phyloP scores from a whole-genome alignment of 768 basidiomycete species.

The Tephrocybe sp. region DNA sequence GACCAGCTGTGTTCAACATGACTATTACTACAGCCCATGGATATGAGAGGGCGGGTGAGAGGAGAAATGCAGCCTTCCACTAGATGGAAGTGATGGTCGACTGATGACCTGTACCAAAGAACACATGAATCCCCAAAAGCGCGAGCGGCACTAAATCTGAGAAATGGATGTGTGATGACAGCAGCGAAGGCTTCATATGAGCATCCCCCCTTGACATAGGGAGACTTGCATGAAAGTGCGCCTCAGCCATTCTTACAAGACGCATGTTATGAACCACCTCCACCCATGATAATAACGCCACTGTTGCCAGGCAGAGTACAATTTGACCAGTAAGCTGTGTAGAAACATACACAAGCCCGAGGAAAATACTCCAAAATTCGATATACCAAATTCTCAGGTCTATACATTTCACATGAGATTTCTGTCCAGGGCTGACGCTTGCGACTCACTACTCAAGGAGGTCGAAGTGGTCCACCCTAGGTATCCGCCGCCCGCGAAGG shows the following conservation, averaged over 20 bases:
- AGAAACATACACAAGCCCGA: conserved; percentile 62
- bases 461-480: conserved; percentile 75
- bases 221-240: conserved; percentile 47
- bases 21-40: conserved; percentile 75
- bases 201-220: conserved; percentile 38
- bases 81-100: conserved; percentile 85
- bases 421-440: conserved; percentile 24
- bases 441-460: conserved; percentile 63
- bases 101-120: conserved; percentile 92
- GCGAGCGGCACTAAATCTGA: conserved; percentile 71
- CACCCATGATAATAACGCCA: conserved; percentile 69
- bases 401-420: conserved; percentile 54
- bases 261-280: conserved; percentile 82
- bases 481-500: conserved; percentile 49
- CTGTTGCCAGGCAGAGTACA: conserved; percentile 56
- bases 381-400: conserved; percentile 90
- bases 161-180: conserved; percentile 42
- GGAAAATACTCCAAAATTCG: conserved; percentile 70
- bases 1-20: conserved; percentile 73
- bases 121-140: conserved; percentile 71
- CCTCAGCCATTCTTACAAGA: conserved; percentile 57
- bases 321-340: conserved; percentile 85
- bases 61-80: conserved; percentile 92
- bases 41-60: conserved; percentile 66
- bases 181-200: conserved; percentile 22